Evolutionary conservation across 176 grass and related monocot species (phyloP), one percentile per base, ranked within the genome.

Genomic region (Oryza glumipatula): DNA sequence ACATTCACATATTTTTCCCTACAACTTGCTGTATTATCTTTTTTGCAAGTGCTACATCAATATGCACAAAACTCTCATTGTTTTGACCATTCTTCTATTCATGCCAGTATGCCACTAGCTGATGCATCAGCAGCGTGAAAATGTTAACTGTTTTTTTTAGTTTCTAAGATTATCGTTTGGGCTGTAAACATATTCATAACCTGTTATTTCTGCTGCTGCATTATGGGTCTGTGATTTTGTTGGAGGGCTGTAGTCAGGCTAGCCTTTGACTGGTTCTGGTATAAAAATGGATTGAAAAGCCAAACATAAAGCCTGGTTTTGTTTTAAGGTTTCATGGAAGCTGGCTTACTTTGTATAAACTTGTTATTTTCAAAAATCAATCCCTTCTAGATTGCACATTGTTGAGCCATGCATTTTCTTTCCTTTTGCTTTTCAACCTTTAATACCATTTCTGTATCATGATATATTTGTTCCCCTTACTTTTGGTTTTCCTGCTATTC

Each of bases 121-220:
- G 7, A 11, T 69, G 45, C 48, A 60, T 15, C 54, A 66, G 45
- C 22, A 56, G 2, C 7, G 10, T 52, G 15, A 36, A 46, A 33
- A 76, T 36, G 7, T 17, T 58, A 33, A 69, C 22, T 13, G 0
- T 56, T 45, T 23, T 44, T 44, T 23, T 43, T 35, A 58, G 46
- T 67, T 82, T 68, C 23, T 5, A 81, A 68, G 44, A 47, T 3
- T 9, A 8, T 73, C 28, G 23, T 66, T 58, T 43, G 69, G 49
- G 13, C 64, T 12, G 48, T 72, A 5, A 38, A 76, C 70, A 33
- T 49, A 39, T 26, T 28, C 1, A 26, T 19, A 45, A 76, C 26
- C 48, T 82, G 9, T 76, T 76, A 68, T 72, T 85, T 71, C 7
- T 11, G 44, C 79, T 24, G 30, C 23, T 24, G 65, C 30, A 71